These are phyloP conservation scores for Starmerella vitae DNA, from an alignment of 805 yeast species.

Conservation along the genomic window DNA sequence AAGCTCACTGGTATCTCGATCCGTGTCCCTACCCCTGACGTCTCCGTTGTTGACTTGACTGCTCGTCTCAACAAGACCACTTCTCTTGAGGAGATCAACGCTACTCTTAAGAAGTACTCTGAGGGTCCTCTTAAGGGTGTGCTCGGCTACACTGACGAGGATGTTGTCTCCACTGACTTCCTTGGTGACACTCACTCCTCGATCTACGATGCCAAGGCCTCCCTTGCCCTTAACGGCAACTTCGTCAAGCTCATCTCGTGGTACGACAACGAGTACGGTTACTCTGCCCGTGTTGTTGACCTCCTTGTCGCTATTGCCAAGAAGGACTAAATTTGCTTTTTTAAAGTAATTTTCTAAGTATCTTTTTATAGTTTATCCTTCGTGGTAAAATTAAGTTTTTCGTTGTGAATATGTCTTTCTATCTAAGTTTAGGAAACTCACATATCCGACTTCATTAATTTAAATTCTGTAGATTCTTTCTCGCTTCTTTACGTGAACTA, in stretches of 20 bases:
- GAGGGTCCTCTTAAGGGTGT: constrained; percentile 69
- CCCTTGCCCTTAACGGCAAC: constrained; percentile 73
- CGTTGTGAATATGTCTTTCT: no score
- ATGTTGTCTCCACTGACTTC: constrained; percentile 85
- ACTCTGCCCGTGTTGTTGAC: constrained; percentile 93
- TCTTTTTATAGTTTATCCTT: background rate
- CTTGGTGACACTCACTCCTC: constrained; percentile 72
- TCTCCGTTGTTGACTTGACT: constrained; percentile 86
- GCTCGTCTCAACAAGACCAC: constrained; percentile 65
- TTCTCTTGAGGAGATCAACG: constrained; percentile 71
- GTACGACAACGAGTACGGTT: constrained; percentile 95
- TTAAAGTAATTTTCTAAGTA: background rate
- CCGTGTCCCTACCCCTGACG: constrained; percentile 90
- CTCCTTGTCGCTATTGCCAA: constrained; percentile 69
- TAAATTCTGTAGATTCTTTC: no score
- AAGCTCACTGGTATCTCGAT: constrained; percentile 88
- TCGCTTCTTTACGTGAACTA: no score
- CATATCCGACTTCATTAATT: no score
- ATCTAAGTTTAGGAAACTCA: no score
- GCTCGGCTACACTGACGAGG: constrained; percentile 83
- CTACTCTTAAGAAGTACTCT: constrained; percentile 60
- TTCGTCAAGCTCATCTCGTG: constrained; percentile 85
- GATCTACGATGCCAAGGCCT: constrained; percentile 83
- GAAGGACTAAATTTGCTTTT: constrained; percentile 24
- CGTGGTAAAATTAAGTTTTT: background rate